Base-by-base conservation (phyloP, 2,329 filamentous ascomycete species). In the Venturia aucupariae region DNA sequence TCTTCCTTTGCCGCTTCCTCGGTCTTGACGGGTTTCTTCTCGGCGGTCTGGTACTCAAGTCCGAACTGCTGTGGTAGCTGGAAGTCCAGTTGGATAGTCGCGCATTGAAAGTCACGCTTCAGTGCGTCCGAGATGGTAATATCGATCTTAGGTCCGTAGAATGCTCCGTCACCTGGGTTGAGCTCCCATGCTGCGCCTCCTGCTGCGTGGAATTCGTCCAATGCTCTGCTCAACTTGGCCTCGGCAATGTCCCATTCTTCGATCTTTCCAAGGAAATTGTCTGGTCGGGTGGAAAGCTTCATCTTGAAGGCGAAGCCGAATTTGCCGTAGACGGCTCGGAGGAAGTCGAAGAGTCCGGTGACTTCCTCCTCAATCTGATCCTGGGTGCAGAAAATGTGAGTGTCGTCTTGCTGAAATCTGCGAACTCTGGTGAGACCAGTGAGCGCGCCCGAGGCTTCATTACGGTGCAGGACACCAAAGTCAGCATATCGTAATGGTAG, bases 81-180 rank as follows among this genome's bases (percentile, higher is more conserved):
- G 80, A 95, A 96, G 75, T 96, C 91, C 64, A 96, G 85, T 78
- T 97, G 93, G 69, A 97, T 96, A 15, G 93, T 97, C 70, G 93
- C 91, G 72, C 90, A 95, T 77, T 96, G 90, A 80, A 87, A 90
- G 66, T 92, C 90, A 74, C 92, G 85, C 76, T 86, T 86, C 69
- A 97, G 81, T 57, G 90, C 90, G 76, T 97, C 93, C 62, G 87
- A 88, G 72, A 99, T 92, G 67, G 90, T 95, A 72, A 99, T 94
- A 71, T 99, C 94, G 70, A 97, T 96, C 84, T 99, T 99, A 62
- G 94, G 94, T 1, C 94, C 94, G 75, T 99, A 99, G 79, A 97
- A 99, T 63, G 94, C 94, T 73, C 94, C 94, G 71, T 99, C 94
- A 65, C 93, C 94, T 66, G 91, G 89, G 77, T 97, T 96, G 62